phyloP scores from a whole-genome alignment of 2,329 filamentous ascomycete species.

The Penicillium palitans region DNA sequence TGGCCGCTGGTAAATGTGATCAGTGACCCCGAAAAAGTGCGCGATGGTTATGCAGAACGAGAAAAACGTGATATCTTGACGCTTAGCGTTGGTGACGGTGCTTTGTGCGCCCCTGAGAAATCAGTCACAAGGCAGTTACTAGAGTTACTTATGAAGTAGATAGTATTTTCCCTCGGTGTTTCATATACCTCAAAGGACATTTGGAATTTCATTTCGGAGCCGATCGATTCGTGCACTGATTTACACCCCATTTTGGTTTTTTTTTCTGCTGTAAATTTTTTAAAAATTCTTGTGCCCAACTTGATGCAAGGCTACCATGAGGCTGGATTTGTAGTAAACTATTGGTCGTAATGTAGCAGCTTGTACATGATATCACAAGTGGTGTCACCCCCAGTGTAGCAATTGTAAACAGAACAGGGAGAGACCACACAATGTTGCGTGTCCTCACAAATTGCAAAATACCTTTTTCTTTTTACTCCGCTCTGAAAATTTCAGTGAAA shows the following conservation, averaged over 20 bases:
- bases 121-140: slow-evolving; percentile 1
- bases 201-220: slow-evolving; percentile 9
- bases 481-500: not conserved
- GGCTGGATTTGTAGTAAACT: not conserved
- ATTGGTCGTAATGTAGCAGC: not conserved
- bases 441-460: not conserved
- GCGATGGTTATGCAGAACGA: slow-evolving; percentile 9
- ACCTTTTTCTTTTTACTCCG: not conserved
- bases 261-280: not conserved
- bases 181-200: slow-evolving; percentile 10
- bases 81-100: slow-evolving; percentile 11
- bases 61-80: slow-evolving; percentile 9
- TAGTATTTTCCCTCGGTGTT: slow-evolving; percentile 8
- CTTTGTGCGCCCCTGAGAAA: slow-evolving; percentile 1
- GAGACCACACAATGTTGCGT: not conserved
- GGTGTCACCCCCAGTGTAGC: not conserved
- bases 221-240: slow-evolving; percentile 4
- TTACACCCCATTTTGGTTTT: not conserved
- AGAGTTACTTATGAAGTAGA: slow-evolving; percentile 10
- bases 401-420: not conserved
- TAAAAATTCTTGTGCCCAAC: not conserved
- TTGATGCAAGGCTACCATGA: not conserved
- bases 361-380: not conserved
- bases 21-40: slow-evolving; percentile 4
- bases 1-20: slow-evolving; percentile 9